Percentiles rank a stretch among this genome's conserved stretches.
Conservation (phyloP, 2,329 filamentous ascomycete genomes). For the Xylaria sp. region DNA sequence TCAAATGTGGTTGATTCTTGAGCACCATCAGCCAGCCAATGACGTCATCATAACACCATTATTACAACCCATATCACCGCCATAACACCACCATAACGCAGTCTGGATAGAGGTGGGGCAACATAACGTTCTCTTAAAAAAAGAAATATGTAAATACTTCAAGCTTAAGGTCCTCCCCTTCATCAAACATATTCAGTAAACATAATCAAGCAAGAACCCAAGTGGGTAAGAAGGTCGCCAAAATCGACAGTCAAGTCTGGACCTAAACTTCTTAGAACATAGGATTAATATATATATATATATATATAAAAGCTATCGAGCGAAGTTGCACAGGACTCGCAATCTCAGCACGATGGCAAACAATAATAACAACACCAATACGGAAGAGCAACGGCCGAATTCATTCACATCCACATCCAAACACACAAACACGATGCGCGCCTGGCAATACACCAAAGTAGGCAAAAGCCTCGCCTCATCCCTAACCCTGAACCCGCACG, state of each 20-base stretch:
- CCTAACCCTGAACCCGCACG: constrained; percentile 58
- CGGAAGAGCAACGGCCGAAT: background rate
- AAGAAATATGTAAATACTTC: background rate
- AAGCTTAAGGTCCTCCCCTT: background rate
- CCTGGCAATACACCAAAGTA: constrained; percentile 66
- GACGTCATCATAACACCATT: constrained; percentile 3
- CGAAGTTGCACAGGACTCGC: background rate
- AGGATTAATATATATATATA: background rate
- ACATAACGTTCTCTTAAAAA: background rate
- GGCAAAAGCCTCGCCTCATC: constrained; percentile 63
- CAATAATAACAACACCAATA: background rate
- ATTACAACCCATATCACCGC: background rate
- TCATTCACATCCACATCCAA: background rate
- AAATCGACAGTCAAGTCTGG: background rate
- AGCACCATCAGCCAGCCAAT: background rate
- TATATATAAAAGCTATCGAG: constrained; percentile 1
- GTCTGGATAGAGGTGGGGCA: background rate
- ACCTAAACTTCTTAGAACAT: background rate
- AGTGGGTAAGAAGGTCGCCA: background rate
- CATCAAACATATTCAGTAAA: background rate
- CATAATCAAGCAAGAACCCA: background rate
- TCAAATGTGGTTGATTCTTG: background rate
- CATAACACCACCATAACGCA: constrained; percentile 11
- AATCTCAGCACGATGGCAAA: constrained; percentile 14
- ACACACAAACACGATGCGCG: constrained; percentile 58